Base-by-base conservation (phyloP, 108 stramenopile species). In the Pelagomonas calceolata region DNA sequence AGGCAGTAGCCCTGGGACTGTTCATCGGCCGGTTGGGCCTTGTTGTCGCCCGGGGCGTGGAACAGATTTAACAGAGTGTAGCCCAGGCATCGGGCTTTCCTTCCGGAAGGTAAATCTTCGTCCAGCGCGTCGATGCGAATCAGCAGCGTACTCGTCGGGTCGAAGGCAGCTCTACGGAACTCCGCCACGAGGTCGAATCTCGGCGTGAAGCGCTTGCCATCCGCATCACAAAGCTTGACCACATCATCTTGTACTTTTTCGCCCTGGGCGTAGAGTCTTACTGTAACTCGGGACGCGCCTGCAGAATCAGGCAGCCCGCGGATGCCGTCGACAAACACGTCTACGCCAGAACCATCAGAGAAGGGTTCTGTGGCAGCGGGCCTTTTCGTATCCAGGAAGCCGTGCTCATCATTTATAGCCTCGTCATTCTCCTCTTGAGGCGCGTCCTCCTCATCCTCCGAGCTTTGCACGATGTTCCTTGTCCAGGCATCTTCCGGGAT, bases 251-350 rank as follows among this genome's bases (percentile, higher is more conserved):
- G 12, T 51, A 73, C 15, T 7, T 17, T 16, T 63, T 67, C 46
- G 30, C 63, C 51, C 34, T 4, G 30, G 16, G 33, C 65, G 34
- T 30, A 29, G 39, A 30, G n/a, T 26, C 64, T 17, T 14, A 73
- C n/a, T 32, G 32, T 1, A 14, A 68, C 67, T 29, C 36, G 60
- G 26, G 68, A 43, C 30, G 64, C 68, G 46, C 35, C 35, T 18
- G 7, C 4, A 39, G 67, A 67, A 35, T 73, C 64, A 30, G 73
- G 73, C 16, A 73, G n/a, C 0, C 9, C 14, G 36, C 67, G 36
- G 7, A 66, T 66, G 18, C 73, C 73, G 66, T 73, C 73, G 34
- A 73, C 36, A 35, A 64, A 73, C 4, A 73, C 60, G 66, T 73
- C 73, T 9, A 73, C 34, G 63, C 73, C 73, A 26, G 66, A 26